These are phyloP conservation scores for Suillus ampliporus DNA, from an alignment of 768 basidiomycete species.

Conservation along the genomic window DNA sequence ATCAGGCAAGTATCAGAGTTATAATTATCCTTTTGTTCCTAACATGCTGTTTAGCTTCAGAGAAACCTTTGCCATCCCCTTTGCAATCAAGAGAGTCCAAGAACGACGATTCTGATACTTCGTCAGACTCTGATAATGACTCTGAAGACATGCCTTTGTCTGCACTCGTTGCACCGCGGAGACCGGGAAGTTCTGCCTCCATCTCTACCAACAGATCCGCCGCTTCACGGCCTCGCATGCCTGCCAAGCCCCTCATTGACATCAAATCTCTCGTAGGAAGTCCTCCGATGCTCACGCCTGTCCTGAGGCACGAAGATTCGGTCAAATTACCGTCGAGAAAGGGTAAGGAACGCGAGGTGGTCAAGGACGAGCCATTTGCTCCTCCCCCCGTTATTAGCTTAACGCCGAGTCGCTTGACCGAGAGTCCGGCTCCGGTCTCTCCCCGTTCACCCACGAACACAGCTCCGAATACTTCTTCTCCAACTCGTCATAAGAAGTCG, in stretches of 20 bases:
- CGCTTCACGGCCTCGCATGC: constrained; percentile 34
- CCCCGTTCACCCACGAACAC: not conserved
- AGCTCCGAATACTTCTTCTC: constrained; percentile 1
- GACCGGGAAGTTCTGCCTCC: constrained; percentile 68
- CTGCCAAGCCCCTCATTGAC: constrained; percentile 51
- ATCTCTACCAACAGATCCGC: constrained; percentile 33
- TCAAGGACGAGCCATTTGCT: constrained; percentile 36
- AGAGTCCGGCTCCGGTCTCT: constrained; percentile 11
- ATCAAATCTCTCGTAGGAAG: constrained; percentile 37
- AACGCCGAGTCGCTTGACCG: constrained; percentile 25
- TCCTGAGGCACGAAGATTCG: constrained; percentile 35
- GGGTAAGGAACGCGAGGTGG: constrained; percentile 24
- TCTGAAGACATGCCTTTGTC: constrained; percentile 72
- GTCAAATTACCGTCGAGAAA: constrained; percentile 27
- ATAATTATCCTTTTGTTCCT: not conserved
- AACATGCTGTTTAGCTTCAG: not conserved
- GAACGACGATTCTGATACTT: constrained; percentile 30
- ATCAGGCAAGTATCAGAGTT: constrained; percentile 34
- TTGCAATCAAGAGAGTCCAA: constrained; percentile 16
- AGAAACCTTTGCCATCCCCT: not conserved
- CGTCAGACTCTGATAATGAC: constrained; percentile 44
- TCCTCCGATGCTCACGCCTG: constrained; percentile 41
- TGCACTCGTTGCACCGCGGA: constrained; percentile 59
- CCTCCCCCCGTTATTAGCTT: constrained; percentile 31
- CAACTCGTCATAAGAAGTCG: constrained; percentile 23